Conservation (phyloP, 2,329 filamentous ascomycete species). For the Colletotrichum tropicicola region DNA sequence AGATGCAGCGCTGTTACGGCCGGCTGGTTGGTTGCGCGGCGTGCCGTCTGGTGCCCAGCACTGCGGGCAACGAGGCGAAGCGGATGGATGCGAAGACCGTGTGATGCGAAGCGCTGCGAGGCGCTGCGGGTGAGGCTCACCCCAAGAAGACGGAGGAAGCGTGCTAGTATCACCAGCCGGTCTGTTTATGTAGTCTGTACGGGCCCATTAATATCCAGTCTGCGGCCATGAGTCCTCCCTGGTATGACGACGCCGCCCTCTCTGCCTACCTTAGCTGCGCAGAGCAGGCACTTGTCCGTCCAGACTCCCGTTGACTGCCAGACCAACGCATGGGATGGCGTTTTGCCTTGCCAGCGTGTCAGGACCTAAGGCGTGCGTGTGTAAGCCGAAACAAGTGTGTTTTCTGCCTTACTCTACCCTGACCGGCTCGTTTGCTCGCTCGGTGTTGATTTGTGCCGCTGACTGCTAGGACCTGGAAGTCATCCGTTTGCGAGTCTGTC, state of each 20-base stretch:
- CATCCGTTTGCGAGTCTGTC: not conserved
- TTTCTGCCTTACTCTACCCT: not conserved
- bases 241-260: conserved; percentile 23
- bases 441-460: not conserved
- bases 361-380: not conserved
- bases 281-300: not conserved
- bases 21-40: conserved; percentile 6
- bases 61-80: not conserved
- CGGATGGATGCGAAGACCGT: not conserved
- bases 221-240: not conserved
- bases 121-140: conserved; percentile 1
- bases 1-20: conserved; percentile 5
- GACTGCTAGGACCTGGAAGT: not conserved
- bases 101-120: conserved; percentile 1
- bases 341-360: not conserved
- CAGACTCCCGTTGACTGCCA: not conserved
- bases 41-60: not conserved
- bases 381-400: not conserved
- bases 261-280: not conserved
- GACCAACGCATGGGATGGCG: not conserved
- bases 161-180: conserved; percentile 6
- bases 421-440: not conserved
- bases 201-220: conserved; percentile 13
- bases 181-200: conserved; percentile 26
- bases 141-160: not conserved